phyloP scores from a whole-genome alignment of 768 basidiomycete genomes.

The Lactarius psammicola region DNA sequence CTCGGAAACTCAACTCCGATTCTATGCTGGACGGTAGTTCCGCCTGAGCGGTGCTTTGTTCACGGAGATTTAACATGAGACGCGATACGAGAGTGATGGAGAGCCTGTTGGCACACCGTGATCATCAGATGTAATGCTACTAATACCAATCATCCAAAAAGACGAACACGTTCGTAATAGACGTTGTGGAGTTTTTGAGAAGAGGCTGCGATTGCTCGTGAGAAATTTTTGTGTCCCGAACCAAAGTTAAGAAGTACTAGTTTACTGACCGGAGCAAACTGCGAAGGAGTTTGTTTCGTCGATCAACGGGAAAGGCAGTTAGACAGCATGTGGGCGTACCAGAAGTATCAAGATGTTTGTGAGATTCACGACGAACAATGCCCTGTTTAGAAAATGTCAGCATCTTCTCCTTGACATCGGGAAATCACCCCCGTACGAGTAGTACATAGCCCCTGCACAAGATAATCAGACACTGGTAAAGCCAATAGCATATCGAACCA shows the following conservation, averaged over 20 bases:
- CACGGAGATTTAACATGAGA: conserved; percentile 24
- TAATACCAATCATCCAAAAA: background rate
- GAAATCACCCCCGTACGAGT: conserved; percentile 8
- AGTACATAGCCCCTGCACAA: conserved; percentile 20
- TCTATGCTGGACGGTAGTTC: conserved; percentile 7
- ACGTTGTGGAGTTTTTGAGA: conserved; percentile 6
- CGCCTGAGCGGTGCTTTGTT: background rate
- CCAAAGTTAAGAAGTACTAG: too few species aligned
- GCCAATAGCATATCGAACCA: too few species aligned
- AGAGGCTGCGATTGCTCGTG: conserved; percentile 6
- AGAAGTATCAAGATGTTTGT: conserved; percentile 19
- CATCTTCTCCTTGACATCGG: background rate
- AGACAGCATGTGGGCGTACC: conserved; percentile 1
- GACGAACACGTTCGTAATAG: conserved; percentile 22
- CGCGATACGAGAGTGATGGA: conserved; percentile 21
- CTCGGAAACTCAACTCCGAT: conserved; percentile 11
- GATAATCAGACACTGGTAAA: background rate
- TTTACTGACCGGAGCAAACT: conserved; percentile 22
- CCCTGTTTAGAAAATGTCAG: conserved; percentile 1
- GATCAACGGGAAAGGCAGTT: background rate
- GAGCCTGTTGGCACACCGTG: background rate
- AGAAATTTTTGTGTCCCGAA: conserved; percentile 2
- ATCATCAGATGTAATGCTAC: background rate
- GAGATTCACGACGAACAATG: conserved; percentile 17
- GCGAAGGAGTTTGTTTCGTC: background rate